Percentiles rank a stretch among this genome's conserved stretches.
phyloP scores from a whole-genome alignment of 176 grass and related monocot genomes.

The Musa itinerans region DNA sequence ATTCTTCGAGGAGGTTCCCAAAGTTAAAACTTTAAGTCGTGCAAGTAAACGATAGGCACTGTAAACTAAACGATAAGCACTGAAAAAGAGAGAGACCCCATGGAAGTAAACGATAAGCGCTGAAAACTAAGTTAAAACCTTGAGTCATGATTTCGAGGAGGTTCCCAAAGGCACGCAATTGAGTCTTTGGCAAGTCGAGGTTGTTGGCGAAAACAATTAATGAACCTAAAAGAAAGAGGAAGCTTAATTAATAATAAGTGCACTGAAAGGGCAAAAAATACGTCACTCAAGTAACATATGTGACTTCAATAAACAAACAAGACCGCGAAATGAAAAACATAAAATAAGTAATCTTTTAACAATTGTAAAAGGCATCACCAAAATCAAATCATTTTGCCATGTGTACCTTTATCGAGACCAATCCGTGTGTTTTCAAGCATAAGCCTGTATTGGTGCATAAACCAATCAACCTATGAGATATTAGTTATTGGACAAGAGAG shows the following conservation, averaged over 20 bases:
- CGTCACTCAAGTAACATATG: not conserved
- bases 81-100: not conserved
- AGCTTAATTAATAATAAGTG: not conserved
- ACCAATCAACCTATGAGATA: too few relatives aligned
- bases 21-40: too few relatives aligned
- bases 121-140: not conserved
- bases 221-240: constrained; percentile 26
- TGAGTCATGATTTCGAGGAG: constrained; percentile 73
- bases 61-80: not conserved
- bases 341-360: not conserved
- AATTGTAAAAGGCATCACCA: not conserved
- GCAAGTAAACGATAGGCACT: too few relatives aligned
- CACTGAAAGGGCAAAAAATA: not conserved
- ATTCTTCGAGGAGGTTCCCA: too few relatives aligned
- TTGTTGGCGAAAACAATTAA: constrained; percentile 56
- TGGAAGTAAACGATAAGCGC: not conserved
- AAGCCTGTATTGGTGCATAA: not conserved
- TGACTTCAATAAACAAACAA: too few relatives aligned
- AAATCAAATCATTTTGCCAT: not conserved
- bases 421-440: not conserved
- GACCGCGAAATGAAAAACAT: too few relatives aligned
- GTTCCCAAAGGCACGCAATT: constrained; percentile 67
- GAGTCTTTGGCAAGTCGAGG: constrained; percentile 85
- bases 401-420: constrained; percentile 6
- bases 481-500: not conserved